phyloP scores from a whole-genome alignment of 768 basidiomycete genomes.

The Auriscalpium orientale region DNA sequence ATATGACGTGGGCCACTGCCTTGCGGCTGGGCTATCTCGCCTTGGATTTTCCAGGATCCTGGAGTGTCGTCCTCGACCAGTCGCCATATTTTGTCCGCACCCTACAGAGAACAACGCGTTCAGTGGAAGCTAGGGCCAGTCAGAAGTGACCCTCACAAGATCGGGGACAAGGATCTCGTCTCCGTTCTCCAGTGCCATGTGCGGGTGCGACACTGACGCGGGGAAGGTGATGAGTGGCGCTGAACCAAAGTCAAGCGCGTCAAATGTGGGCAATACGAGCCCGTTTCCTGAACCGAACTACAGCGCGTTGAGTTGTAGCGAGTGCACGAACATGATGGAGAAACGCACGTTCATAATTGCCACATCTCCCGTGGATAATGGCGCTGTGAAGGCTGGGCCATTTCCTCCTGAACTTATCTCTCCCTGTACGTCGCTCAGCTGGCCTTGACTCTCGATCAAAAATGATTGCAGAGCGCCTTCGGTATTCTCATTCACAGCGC shows the following conservation, averaged over 20 bases:
- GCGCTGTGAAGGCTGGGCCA: slow-evolving; percentile 42
- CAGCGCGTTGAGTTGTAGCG: neutral
- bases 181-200: slow-evolving; percentile 52
- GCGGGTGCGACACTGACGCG: slow-evolving; percentile 48
- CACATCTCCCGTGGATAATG: slow-evolving; percentile 50
- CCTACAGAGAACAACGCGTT: slow-evolving; percentile 35
- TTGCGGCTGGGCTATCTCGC: slow-evolving; percentile 48
- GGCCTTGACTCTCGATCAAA: slow-evolving; percentile 36
- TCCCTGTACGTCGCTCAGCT: slow-evolving; percentile 36
- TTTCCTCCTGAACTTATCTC: slow-evolving; percentile 43
- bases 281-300: slow-evolving; percentile 51
- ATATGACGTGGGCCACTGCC: slow-evolving; percentile 59
- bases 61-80: slow-evolving; percentile 36
- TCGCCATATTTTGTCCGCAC: slow-evolving; percentile 65
- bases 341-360: slow-evolving; percentile 47
- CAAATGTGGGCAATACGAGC: slow-evolving; percentile 40
- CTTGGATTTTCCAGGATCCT: slow-evolving; percentile 46
- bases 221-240: slow-evolving; percentile 49
- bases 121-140: neutral
- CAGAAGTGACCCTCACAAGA: slow-evolving; percentile 34
- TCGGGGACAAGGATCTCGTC: slow-evolving; percentile 58
- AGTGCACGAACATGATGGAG: neutral
- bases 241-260: slow-evolving; percentile 25
- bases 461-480: slow-evolving; percentile 49
- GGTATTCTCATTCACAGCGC: slow-evolving; percentile 52